Conservation (phyloP, 192 early-diverging fungal species). For the Umbelopsis sp. region DNA sequence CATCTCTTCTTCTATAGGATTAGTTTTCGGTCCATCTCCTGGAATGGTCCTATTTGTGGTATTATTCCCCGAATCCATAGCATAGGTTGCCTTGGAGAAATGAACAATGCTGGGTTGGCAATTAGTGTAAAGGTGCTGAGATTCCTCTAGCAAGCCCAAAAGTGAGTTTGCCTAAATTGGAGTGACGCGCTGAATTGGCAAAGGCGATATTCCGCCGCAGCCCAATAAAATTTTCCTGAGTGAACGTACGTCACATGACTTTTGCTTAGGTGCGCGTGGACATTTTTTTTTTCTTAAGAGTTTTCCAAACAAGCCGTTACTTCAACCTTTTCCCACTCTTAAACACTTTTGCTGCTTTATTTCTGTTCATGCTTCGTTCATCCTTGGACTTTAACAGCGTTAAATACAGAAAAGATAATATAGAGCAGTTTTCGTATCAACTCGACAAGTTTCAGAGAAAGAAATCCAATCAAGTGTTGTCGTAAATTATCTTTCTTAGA, state of each 20-base stretch:
- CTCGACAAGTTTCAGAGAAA: slow-evolving; percentile 30
- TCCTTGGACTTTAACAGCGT: slow-evolving; percentile 30
- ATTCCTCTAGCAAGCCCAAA: not conserved
- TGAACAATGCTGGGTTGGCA: not conserved
- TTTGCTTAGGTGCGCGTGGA: not conserved
- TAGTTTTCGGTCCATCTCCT: slow-evolving; percentile 13
- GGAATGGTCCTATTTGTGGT: slow-evolving; percentile 22
- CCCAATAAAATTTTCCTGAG: not conserved
- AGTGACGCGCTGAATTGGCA: too few relatives aligned
- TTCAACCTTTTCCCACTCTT: not conserved
- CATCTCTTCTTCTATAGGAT: slow-evolving; percentile 65
- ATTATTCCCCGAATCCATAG: slow-evolving; percentile 20
- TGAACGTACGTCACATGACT: not conserved
- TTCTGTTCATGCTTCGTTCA: slow-evolving; percentile 36
- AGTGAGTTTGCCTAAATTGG: too few relatives aligned
- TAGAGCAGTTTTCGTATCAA: slow-evolving; percentile 29
- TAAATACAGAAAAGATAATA: slow-evolving; percentile 29
- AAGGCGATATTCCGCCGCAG: too few relatives aligned
- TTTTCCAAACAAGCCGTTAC: slow-evolving; percentile 16
- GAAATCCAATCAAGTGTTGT: slow-evolving; percentile 26
- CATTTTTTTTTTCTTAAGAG: slow-evolving; percentile 19
- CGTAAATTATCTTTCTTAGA: slow-evolving; percentile 27
- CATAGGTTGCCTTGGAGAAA: not conserved
- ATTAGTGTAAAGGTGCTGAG: not conserved
- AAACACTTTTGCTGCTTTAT: slow-evolving; percentile 22